A percentile compares a stretch with the other conserved stretches of the same genome.
These are phyloP conservation scores for Mortierella hygrophila DNA, from an alignment of 192 early-diverging fungal genomes.

Conservation along the genomic window DNA sequence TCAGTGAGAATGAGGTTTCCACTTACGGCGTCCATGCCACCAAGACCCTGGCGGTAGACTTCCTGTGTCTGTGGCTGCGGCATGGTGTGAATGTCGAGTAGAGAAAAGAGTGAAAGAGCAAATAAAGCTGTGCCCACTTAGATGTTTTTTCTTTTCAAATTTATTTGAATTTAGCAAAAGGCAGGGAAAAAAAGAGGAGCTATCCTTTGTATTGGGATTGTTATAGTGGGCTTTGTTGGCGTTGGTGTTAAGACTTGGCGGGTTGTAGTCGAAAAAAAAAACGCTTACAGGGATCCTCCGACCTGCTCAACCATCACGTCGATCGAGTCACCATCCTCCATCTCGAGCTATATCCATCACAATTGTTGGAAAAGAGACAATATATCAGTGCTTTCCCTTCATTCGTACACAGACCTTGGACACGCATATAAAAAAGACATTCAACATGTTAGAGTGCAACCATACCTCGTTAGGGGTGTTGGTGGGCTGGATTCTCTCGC, in stretches of 20 bases:
- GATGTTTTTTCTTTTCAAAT: not conserved
- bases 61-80: constrained; percentile 1
- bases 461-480: constrained; percentile 89
- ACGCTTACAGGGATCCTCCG: constrained; percentile 61
- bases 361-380: not conserved
- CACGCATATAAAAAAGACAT: not conserved
- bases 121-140: not conserved
- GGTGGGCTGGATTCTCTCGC: constrained; percentile 82
- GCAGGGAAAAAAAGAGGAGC: not conserved
- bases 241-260: not conserved
- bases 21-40: constrained; percentile 62
- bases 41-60: constrained; percentile 56
- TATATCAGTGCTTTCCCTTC: not conserved
- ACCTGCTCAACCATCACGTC: constrained; percentile 96
- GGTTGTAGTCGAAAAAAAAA: not conserved
- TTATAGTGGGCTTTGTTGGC: not conserved
- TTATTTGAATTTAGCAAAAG: not conserved
- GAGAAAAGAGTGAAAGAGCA: not conserved
- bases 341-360: constrained; percentile 73
- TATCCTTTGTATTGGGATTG: not conserved
- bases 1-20: not conserved
- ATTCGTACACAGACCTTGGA: not conserved
- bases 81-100: not conserved
- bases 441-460: not conserved
- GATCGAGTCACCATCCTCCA: constrained; percentile 97